Base-by-base conservation (phyloP, 1,139 yeast genomes). In the Arxiozyma bovina region DNA sequence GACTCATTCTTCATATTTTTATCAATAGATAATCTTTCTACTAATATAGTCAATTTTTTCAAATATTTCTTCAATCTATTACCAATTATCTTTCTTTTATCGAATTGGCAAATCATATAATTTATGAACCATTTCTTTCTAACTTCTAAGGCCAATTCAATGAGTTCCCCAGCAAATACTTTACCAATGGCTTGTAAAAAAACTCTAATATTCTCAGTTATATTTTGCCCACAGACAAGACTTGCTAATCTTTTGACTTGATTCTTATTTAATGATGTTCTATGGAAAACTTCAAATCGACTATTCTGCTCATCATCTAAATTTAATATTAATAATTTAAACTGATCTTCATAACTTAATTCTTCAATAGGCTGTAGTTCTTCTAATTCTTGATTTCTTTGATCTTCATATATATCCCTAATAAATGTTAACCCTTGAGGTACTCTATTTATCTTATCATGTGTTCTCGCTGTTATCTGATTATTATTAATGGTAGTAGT, bases 181-280 rank as follows among this genome's bases (percentile, higher is more conserved):
- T 91, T 91, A 2, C 96, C 85, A 55, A 90, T 79, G 69, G 97
- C 96, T 9, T 94, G 89, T 52, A 91, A 71, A 6, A 90, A 83
- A 50, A 87, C 83, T 0, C 96, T 88, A 21, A 90, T 84, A 59
- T 87, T 87, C 55, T 81, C 89, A 1, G 94, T 85, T n/a, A 90
- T 82, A 48, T 85, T 82, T 66, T 90, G 96, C 25, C 90, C 90
- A 50, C 88, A 73, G 0, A 87, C 87, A 17, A 86, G 80, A 61
- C 86, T 85, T 18, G 96, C 91, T 23, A 90, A 75, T 63, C 86
- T 87, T 68, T 87, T 87, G 17, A 91, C 87, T 1, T 90, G 89
- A 1, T 84, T 80, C 59, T 86, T 83, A 64, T 87, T 89, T 51
- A 93, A 74, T 42, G 89, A 85, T 54, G 95, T 86, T 61, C 98